These are phyloP conservation scores for Orbilia oligospora DNA, from an alignment of 2,329 filamentous ascomycete species.

Conservation along the genomic window DNA sequence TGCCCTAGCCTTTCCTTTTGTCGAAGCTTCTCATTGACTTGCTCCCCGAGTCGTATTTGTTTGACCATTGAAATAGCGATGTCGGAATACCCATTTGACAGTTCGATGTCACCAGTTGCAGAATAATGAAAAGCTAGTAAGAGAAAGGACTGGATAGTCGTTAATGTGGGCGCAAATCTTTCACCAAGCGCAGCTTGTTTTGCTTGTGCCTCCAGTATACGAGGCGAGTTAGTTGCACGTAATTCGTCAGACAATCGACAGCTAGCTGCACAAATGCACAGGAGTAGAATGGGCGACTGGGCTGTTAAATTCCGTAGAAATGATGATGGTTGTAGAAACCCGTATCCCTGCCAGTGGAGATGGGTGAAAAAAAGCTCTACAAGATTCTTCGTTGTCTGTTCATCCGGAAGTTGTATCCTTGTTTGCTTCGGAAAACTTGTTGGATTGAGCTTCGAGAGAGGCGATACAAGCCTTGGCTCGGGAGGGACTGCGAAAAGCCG, in stretches of 20 bases:
- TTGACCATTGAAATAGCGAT: slow-evolving; percentile 59
- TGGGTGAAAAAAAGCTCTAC: slow-evolving; percentile 57
- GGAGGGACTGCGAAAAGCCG: slow-evolving; percentile 28
- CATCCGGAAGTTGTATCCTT: slow-evolving; percentile 55
- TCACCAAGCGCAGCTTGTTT: slow-evolving; percentile 56
- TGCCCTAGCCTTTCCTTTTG: slow-evolving; percentile 52
- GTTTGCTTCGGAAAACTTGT: slow-evolving; percentile 59
- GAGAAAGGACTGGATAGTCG: slow-evolving; percentile 52
- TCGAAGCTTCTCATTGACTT: slow-evolving; percentile 52
- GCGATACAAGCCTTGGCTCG: slow-evolving; percentile 45
- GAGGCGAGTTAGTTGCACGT: slow-evolving; percentile 48
- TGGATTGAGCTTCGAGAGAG: slow-evolving; percentile 52
- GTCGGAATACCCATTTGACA: slow-evolving; percentile 53
- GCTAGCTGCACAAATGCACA: slow-evolving; percentile 56
- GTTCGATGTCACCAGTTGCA: slow-evolving; percentile 52
- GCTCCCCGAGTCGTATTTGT: slow-evolving; percentile 56
- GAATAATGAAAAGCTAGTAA: slow-evolving; percentile 54
- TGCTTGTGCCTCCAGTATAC: slow-evolving; percentile 55
- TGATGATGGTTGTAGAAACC: slow-evolving; percentile 51
- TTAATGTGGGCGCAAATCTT: slow-evolving; percentile 51
- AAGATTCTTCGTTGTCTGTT: slow-evolving; percentile 41
- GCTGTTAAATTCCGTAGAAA: slow-evolving; percentile 50
- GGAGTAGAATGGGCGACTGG: slow-evolving; percentile 46
- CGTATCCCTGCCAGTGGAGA: slow-evolving; percentile 59
- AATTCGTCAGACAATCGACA: slow-evolving; percentile 52